Evolutionary conservation across 371 early-diverging fungal genomes (phyloP), one percentile per base, ranked within the genome.

Genomic region (Coemansia sp.): DNA sequence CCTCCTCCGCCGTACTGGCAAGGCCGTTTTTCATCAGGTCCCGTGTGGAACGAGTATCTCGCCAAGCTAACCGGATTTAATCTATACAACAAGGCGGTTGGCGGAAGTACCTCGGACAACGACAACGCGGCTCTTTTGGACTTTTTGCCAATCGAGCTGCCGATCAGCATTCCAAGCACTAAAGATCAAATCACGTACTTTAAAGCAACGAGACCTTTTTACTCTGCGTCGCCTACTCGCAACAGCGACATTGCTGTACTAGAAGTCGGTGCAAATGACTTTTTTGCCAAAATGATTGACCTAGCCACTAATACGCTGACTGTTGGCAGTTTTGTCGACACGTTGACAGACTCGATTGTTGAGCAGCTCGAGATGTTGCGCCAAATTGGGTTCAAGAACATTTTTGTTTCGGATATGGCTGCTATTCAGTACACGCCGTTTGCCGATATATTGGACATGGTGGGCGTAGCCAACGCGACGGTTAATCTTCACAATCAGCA

Each of bases 21-120:
- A 21, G 83, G 83, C 47, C 74, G 82, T 8, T 82, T 73, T 59
- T 65, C 74, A 1, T 74, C 77, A 2, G 83, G 83, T 1, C 83
- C 83, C 5, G 71, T 77, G 5, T 82, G 83, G 83, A 68, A 77
- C 55, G 82, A 82, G 57, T 82, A 83, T 37, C 54, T 75, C 11
- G 63, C 77, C 21, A 59, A 62, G 50, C 55, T 59, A 0, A 61
- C 67, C 11, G 56, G 59, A 1, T 68, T 57, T 27, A 29, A 62
- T 26, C 53, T 71, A 14, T 62, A 69, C 50, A 67, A 63, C 59
- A 64, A 64, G 52, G 78, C 81, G 1, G 56, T 63, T 14, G 81
- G 81, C 21, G 80, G 77, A 13, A 45, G 61, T n/a, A 68, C 72
- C 0, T 57, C 69, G 0, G 72, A 64, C 52, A 68, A 68, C 47